A percentile compares a stretch with the other conserved stretches of the same genome.
Conservation (phyloP, 345 rosid genomes). For the Eucalyptus cloeziana region DNA sequence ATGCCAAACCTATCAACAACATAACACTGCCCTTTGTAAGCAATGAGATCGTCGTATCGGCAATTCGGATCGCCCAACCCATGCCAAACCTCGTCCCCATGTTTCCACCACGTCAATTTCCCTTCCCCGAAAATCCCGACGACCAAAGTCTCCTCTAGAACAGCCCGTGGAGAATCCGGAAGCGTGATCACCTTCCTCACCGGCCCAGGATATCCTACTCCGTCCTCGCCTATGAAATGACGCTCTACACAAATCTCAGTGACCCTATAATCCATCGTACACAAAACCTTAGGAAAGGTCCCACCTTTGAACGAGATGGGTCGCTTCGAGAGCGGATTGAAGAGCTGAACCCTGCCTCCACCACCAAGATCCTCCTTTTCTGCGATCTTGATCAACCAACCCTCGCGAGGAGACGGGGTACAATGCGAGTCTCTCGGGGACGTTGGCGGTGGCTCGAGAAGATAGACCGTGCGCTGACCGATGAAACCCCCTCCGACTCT, state of each 20-base stretch:
- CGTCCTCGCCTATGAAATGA: background rate
- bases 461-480: background rate
- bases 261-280: slow-evolving; percentile 1
- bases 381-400: slow-evolving; percentile 5
- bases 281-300: background rate
- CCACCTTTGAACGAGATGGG: background rate
- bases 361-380: background rate
- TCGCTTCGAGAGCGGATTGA: background rate
- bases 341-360: background rate
- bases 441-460: background rate
- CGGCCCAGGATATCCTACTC: background rate
- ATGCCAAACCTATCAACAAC: background rate
- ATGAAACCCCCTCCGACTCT: background rate
- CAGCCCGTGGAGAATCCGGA: background rate
- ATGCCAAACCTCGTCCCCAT: slow-evolving; percentile 1
- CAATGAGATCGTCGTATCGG: background rate
- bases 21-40: background rate
- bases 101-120: background rate
- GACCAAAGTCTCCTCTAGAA: background rate
- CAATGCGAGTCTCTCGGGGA: background rate
- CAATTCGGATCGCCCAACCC: background rate
- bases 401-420: background rate
- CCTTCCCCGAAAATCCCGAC: background rate
- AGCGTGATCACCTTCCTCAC: background rate
- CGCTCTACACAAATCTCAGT: background rate